A percentile compares a stretch with the other conserved stretches of the same genome.
These are phyloP conservation scores for Musa schizocarpa DNA, from an alignment of 176 grass and related monocot genomes.

Conservation along the genomic window DNA sequence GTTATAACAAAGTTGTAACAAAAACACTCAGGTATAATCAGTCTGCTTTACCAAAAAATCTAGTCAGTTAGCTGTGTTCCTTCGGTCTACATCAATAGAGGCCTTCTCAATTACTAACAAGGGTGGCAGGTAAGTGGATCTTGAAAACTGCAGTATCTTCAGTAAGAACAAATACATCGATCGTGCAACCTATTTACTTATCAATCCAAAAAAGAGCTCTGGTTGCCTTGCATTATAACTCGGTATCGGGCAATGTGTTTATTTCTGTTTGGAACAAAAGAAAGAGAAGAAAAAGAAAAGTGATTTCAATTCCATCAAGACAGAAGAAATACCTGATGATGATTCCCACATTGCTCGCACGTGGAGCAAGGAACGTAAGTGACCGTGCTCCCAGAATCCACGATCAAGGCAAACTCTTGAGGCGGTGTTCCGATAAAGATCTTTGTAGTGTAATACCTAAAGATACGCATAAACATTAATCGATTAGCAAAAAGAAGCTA, in stretches of 20 bases:
- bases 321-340: conserved; percentile 60
- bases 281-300: conserved; percentile 2
- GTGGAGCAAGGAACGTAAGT: conserved; percentile 94
- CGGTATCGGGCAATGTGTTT: too few relatives aligned
- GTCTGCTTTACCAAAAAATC: neutral
- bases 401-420: conserved; percentile 85
- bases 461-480: neutral
- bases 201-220: neutral
- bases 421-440: conserved; percentile 79
- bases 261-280: neutral
- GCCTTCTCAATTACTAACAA: neutral
- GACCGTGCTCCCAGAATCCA: conserved; percentile 95
- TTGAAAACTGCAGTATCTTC: neutral
- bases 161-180: neutral
- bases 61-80: neutral
- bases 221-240: neutral
- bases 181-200: too few relatives aligned
- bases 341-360: conserved; percentile 90
- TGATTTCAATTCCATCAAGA: neutral
- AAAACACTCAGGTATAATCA: neutral
- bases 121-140: neutral
- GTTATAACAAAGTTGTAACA: neutral
- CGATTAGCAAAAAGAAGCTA: neutral
- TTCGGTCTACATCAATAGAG: neutral
- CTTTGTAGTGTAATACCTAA: conserved; percentile 37